Evolutionary conservation across 345 rosid species (phyloP).

Genomic region (Clarkia xantiana): DNA sequence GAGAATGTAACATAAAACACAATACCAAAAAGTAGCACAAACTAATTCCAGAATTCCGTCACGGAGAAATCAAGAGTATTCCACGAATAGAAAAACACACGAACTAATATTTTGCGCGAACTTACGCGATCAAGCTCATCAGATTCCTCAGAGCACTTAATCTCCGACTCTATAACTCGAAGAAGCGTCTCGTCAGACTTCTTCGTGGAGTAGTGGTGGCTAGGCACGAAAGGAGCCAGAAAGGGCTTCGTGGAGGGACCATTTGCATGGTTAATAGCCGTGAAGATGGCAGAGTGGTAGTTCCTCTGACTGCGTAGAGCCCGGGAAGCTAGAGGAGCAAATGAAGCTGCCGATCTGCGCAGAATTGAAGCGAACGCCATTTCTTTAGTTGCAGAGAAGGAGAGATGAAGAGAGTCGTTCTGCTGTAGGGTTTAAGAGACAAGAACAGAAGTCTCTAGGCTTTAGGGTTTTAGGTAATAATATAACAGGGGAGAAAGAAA

Average conservation of each 20-base stretch:
- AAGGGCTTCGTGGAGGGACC: conserved; percentile 11
- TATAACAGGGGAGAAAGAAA: too few species aligned
- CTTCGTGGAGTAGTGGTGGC: conserved; percentile 18
- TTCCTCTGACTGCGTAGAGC: conserved; percentile 19
- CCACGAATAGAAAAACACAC: too few species aligned
- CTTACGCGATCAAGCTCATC: conserved; percentile 43
- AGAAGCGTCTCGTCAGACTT: conserved; percentile 44
- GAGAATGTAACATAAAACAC: too few species aligned
- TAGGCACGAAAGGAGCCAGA: conserved; percentile 6
- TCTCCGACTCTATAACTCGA: conserved; percentile 52
- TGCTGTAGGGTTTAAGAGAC: background rate
- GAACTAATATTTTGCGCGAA: too few species aligned
- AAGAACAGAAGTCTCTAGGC: conserved; percentile 4
- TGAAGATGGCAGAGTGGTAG: conserved; percentile 15
- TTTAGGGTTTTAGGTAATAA: too few species aligned
- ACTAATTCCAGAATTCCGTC: too few species aligned
- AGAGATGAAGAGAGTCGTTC: too few species aligned
- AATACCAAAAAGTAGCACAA: too few species aligned
- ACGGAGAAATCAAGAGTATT: too few species aligned
- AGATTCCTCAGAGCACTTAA: conserved; percentile 41
- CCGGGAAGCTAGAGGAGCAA: conserved; percentile 28
- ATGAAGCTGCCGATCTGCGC: conserved; percentile 30
- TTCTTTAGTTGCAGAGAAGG: background rate
- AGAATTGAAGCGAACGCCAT: conserved; percentile 33
- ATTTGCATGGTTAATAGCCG: conserved; percentile 12